These are phyloP conservation scores for Fusarium clavum DNA, from an alignment of 2,329 filamentous ascomycete species.

Conservation along the genomic window DNA sequence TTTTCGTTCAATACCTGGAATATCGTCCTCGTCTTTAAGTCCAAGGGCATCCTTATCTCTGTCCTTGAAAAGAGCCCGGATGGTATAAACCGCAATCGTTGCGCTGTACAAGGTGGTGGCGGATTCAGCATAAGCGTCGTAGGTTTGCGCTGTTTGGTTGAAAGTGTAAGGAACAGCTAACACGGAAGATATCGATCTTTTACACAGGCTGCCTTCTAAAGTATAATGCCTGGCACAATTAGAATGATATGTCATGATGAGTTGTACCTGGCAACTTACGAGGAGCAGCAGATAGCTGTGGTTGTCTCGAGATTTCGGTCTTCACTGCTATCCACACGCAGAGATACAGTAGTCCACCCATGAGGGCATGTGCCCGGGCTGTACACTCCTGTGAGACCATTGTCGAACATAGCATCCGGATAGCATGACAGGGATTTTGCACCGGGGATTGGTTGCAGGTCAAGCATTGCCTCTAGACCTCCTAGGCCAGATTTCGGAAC, in stretches of 20 bases:
- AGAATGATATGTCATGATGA: conserved; percentile 15
- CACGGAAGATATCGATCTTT: conserved; percentile 51
- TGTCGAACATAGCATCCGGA: conserved; percentile 55
- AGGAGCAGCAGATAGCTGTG: conserved; percentile 56
- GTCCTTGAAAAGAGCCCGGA: conserved; percentile 54
- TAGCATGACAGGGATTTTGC: conserved; percentile 56
- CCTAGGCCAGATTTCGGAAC: conserved; percentile 38
- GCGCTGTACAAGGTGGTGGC: conserved; percentile 54
- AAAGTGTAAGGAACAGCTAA: conserved; percentile 54
- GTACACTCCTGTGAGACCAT: conserved; percentile 53
- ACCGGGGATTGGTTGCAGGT: conserved; percentile 52
- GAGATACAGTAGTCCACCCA: conserved; percentile 55
- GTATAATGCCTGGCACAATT: conserved; percentile 50
- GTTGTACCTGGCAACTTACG: conserved; percentile 48
- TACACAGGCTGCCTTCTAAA: conserved; percentile 51
- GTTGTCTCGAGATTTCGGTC: conserved; percentile 49
- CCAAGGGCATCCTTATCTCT: conserved; percentile 51
- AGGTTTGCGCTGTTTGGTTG: conserved; percentile 51
- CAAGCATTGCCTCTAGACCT: conserved; percentile 53
- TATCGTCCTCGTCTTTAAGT: conserved; percentile 50
- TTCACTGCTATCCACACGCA: conserved; percentile 48
- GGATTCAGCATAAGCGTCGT: conserved; percentile 51
- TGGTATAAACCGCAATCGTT: conserved; percentile 53
- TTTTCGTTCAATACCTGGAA: conserved; percentile 35
- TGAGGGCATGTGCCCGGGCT: conserved; percentile 55